A percentile compares a stretch with the other conserved stretches of the same genome.
Conservation (phyloP, 257 asterid species). For the Jasminum sambac region DNA sequence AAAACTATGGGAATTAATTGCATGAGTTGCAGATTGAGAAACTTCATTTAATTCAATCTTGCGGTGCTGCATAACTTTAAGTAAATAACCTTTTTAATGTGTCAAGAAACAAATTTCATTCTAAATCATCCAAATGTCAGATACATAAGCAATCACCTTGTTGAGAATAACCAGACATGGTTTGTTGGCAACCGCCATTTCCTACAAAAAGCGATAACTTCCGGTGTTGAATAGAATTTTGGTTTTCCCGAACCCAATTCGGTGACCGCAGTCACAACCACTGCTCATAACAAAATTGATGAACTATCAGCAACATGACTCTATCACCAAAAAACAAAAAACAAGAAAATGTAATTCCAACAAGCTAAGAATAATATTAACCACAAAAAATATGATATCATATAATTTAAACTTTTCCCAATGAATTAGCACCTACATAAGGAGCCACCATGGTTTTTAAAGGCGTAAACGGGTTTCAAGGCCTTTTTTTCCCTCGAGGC, state of each 20-base stretch:
- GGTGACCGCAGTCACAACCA: slow-evolving; percentile 94
- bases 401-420: neutral
- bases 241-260: slow-evolving; percentile 93
- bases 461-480: too few species aligned
- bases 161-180: slow-evolving; percentile 92
- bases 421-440: neutral
- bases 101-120: slow-evolving; percentile 7
- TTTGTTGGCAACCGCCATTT: slow-evolving; percentile 94
- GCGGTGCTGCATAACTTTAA: slow-evolving; percentile 13
- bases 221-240: slow-evolving; percentile 89
- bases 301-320: slow-evolving; percentile 26
- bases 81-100: neutral
- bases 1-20: neutral
- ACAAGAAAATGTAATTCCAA: neutral
- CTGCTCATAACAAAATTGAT: slow-evolving; percentile 41
- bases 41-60: slow-evolving; percentile 11
- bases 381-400: neutral
- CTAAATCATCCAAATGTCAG: neutral
- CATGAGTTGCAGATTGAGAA: neutral
- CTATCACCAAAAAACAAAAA: neutral
- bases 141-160: slow-evolving; percentile 54
- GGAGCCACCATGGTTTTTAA: too few species aligned
- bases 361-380: slow-evolving; percentile 14
- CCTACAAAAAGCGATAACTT: slow-evolving; percentile 80
- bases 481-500: too few species aligned